Evolutionary conservation across 495 filamentous ascomycete species (phyloP).

Genomic region (Staphylotrichum longicolle): DNA sequence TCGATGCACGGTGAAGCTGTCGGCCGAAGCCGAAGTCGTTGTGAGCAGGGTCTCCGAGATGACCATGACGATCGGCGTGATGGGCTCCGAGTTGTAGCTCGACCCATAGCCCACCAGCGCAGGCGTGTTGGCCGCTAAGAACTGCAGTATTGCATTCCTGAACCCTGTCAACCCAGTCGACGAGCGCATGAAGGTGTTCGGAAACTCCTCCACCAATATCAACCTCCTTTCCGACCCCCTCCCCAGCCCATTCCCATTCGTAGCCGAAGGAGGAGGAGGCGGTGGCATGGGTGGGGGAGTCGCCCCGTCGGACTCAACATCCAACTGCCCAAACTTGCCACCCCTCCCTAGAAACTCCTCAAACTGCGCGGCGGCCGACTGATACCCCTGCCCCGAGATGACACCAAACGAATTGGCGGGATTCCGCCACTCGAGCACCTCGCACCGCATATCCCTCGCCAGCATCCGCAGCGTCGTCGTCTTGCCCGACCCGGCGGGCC

Average conservation of each 20-base stretch:
- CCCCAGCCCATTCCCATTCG: not conserved
- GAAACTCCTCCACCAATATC: conserved; percentile 92
- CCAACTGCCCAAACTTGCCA: conserved; percentile 73
- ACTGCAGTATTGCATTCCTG: conserved; percentile 68
- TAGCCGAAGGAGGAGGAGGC: not conserved
- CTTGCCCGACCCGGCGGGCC: conserved; percentile 90
- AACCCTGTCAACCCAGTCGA: conserved; percentile 70
- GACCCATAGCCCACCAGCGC: conserved; percentile 39
- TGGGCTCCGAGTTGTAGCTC: conserved; percentile 34
- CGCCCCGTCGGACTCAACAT: conserved; percentile 48
- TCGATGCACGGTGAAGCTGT: conserved; percentile 87
- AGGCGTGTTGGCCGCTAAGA: conserved; percentile 61
- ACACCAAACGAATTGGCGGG: conserved; percentile 60
- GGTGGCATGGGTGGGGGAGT: conserved; percentile 23
- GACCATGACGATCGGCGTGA: conserved; percentile 80
- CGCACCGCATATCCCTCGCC: conserved; percentile 65
- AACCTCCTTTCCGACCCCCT: conserved; percentile 44
- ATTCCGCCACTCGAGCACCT: conserved; percentile 89
- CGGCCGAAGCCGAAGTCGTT: conserved; percentile 69
- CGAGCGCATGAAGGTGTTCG: conserved; percentile 69
- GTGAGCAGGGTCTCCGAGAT: conserved; percentile 83
- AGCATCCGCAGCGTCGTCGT: conserved; percentile 79
- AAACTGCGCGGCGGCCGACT: conserved; percentile 72
- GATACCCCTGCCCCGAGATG: conserved; percentile 46
- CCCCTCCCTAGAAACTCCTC: conserved; percentile 84